Evolutionary conservation across 805 yeast species (phyloP), one percentile per base, ranked within the genome.

Genomic region (Wickerhamiella australiensis): DNA sequence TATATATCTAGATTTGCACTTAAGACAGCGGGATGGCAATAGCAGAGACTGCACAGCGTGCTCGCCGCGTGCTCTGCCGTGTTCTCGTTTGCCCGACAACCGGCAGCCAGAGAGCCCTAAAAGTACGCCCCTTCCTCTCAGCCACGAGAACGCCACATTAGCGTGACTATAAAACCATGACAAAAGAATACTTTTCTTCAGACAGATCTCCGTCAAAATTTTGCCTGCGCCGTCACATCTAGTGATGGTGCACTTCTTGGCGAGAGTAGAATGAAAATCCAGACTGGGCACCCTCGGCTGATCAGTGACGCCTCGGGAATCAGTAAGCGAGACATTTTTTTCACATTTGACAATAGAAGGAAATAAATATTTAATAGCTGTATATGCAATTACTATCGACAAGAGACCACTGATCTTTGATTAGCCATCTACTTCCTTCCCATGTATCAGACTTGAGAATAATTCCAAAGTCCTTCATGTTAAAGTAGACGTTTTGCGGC

Each of bases 281-380:
- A 27, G 49, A 26, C 49, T 46, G 49, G 49, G 49, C 49, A 46
- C 49, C 49, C 40, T 37, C 8, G 49, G 49, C 49, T 36, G 49
- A 46, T 23, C n/a, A 20, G 41, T 46, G 49, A 46, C 26, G 49
- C 49, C 37, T 8, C 42, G 49, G 49, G 49, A 46, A 46, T 46
- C 49, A 46, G 49, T 37, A 26, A 46, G 49, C 37, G 49, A 46
- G 13, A 46, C 49, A 46, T 29, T 43, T 11, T n/a, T n/a, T n/a
- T n/a, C n/a, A n/a, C n/a, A n/a, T n/a, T n/a, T n/a, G n/a, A n/a
- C n/a, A n/a, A n/a, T n/a, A n/a, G n/a, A 33, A 15, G 11, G 3
- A 17, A 37, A 23, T 41, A 21, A 40, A 41, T 45, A 29, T 4
- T 35, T 45, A 45, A 23, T 15, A 45, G 31, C n/a, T 45, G 35